Conservation (phyloP, 768 basidiomycete species). For the Trametes meyenii region DNA sequence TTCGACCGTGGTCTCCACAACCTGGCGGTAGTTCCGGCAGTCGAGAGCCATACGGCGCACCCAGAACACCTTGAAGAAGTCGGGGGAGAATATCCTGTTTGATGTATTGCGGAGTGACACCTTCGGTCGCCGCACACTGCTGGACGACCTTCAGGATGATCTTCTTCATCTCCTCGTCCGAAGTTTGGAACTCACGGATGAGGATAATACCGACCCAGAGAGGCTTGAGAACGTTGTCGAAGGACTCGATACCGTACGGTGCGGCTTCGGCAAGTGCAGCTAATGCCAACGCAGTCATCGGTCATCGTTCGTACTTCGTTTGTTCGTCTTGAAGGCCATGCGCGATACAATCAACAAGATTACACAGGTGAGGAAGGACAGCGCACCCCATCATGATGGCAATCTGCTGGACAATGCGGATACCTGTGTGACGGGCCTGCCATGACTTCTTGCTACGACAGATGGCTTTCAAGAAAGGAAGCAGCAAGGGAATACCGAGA, state of each 20-base stretch:
- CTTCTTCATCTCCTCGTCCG: constrained; percentile 99
- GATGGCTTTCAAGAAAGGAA: constrained; percentile 98
- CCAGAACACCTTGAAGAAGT: constrained; percentile 99
- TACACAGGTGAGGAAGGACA: constrained; percentile 93
- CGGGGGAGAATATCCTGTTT: constrained; percentile 97
- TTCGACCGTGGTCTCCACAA: constrained; percentile 98
- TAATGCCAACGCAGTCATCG: constrained; percentile 87
- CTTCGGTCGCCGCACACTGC: constrained; percentile 98
- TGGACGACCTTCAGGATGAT: constrained; percentile 99
- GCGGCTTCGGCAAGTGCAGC: constrained; percentile 98
- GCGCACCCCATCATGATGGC: constrained; percentile 99
- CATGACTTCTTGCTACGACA: constrained; percentile 99
- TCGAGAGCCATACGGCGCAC: constrained; percentile 98
- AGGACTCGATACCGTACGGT: constrained; percentile 99
- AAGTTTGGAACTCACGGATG: constrained; percentile 98
- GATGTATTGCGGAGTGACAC: constrained; percentile 94
- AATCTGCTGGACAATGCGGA: constrained; percentile 99
- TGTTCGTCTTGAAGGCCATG: constrained; percentile 93
- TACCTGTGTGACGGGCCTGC: constrained; percentile 99
- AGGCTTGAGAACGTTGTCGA: constrained; percentile 95
- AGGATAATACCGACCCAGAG: constrained; percentile 95
- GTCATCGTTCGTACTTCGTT: constrained; percentile 96
- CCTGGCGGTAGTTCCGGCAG: constrained; percentile 92
- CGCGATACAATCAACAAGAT: constrained; percentile 94
- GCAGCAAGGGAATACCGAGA: constrained; percentile 94